Percentiles rank a stretch among this genome's conserved stretches.
Evolutionary conservation across 768 basidiomycete species (phyloP).

Genomic region (Tricholoma bakamatsutake): DNA sequence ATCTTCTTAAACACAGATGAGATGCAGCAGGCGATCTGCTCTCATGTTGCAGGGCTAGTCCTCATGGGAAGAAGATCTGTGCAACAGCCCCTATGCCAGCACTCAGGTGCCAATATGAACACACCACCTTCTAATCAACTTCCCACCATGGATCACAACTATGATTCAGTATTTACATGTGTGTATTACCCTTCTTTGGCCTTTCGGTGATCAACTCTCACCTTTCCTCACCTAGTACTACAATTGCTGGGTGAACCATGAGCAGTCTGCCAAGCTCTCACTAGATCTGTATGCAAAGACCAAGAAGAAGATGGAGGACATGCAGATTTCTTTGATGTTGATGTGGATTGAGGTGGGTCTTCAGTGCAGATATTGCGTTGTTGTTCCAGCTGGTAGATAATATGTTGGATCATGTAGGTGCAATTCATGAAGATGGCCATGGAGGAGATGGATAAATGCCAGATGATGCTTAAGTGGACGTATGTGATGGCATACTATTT

Average conservation of each 20-base stretch:
- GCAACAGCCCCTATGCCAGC: no score
- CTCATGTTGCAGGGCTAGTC: no score
- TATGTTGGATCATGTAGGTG: conserved; percentile 20
- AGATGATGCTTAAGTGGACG: conserved; percentile 98
- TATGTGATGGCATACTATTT: conserved; percentile 99
- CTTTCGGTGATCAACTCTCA: neutral
- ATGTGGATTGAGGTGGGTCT: conserved; percentile 89
- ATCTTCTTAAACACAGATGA: no score
- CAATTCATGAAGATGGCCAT: conserved; percentile 99
- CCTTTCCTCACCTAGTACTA: conserved; percentile 64
- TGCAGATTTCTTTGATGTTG: conserved; percentile 87
- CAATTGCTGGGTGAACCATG: conserved; percentile 99
- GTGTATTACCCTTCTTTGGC: conserved; percentile 23
- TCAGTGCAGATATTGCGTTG: neutral
- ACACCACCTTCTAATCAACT: no score
- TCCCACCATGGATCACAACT: no score
- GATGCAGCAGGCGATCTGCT: no score
- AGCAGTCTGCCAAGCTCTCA: conserved; percentile 97
- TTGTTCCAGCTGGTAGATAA: neutral
- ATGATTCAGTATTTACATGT: conserved; percentile 97
- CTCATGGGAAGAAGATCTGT: no score
- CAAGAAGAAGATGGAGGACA: conserved; percentile 99
- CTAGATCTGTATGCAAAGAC: conserved; percentile 89
- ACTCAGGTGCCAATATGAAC: no score
- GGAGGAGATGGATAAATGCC: conserved; percentile 83